Base-by-base conservation (phyloP, 352 stramenopile species). In the Phytophthora syringae region DNA sequence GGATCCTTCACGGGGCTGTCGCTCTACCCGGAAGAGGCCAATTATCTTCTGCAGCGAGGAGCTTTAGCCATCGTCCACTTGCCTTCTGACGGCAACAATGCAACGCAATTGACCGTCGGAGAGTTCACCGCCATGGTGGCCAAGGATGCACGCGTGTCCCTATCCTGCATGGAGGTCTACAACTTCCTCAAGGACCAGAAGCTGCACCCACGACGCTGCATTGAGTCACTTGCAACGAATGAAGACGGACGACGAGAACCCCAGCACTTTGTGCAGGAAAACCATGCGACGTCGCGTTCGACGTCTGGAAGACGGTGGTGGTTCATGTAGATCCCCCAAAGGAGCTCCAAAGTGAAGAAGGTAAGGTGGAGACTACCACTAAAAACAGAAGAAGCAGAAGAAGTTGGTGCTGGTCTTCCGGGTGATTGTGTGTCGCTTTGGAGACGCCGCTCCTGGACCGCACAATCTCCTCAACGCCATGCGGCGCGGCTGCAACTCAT, bases 1-100 rank as follows among this genome's bases (percentile, higher is more conserved):
- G 80, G 80, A 6, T 39, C 42, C 10, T 88, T 84, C 56, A 90
- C 80, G 18, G 82, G 82, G 13, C 62, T 88, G 16, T 82, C 82
- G 18, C 63, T 94, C 40, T 91, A 86, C 37, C 76, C 81, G 0
- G 86, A 94, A 47, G 86, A 94, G 58, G 74, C 80, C 13, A 74
- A 77, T 45, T 94, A 86, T 39, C 59, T 94, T n/a, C 40, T 86
- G 18, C 77, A 88, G 18, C 78, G 81, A 32, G 69, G 72, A 0
- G 84, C 82, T 0, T 43, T 93, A 4, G 56, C 67, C 2, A 54
- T 94, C 32, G 82, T 77, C 64, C 57, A 74, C 20, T 55, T 77
- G 51, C 36, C 68, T 18, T 44, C 53, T n/a, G 11, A 57, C 3
- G 28, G 10, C 3, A 24, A 54, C 34, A 53, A 71, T 3, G 9